phyloP scores from a whole-genome alignment of 768 basidiomycete species.

The Macrolepiota dolichaula region DNA sequence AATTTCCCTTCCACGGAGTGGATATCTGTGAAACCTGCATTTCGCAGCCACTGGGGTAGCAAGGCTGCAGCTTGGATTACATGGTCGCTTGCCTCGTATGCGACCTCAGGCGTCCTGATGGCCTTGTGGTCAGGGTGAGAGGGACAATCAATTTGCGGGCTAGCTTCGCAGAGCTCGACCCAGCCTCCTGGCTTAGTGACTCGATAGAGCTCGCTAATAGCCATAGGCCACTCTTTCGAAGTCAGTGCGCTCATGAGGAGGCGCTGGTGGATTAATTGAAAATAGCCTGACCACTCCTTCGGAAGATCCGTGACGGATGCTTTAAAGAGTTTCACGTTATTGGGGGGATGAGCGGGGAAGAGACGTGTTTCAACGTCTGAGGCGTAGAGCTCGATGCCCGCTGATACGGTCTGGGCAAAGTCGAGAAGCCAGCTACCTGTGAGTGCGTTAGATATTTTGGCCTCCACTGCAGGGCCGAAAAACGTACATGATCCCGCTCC shows the following conservation, averaged over 20 bases:
- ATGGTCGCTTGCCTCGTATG: constrained; percentile 8
- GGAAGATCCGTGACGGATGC: constrained; percentile 9
- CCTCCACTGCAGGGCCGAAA: background rate
- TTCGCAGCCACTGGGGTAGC: constrained; percentile 13
- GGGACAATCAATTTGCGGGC: constrained; percentile 8
- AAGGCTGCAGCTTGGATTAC: constrained; percentile 9
- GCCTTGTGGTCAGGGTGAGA: constrained; percentile 9
- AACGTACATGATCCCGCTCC: constrained; percentile 12
- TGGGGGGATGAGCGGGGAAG: constrained; percentile 15
- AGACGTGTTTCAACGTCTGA: constrained; percentile 19
- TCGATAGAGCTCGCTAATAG: constrained; percentile 6
- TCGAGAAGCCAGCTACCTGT: constrained; percentile 22
- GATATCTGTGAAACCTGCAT: constrained; percentile 4
- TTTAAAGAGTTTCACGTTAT: constrained; percentile 11
- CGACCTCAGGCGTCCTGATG: constrained; percentile 1
- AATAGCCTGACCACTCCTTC: constrained; percentile 7
- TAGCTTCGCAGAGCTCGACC: constrained; percentile 12
- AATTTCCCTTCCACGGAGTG: constrained; percentile 6
- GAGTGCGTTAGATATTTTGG: background rate
- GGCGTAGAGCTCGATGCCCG: constrained; percentile 15
- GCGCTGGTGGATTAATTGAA: constrained; percentile 12
- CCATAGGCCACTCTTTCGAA: constrained; percentile 9
- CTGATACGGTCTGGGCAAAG: constrained; percentile 7
- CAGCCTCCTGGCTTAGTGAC: constrained; percentile 12
- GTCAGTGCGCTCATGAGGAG: constrained; percentile 11